These are phyloP conservation scores for Senecio squalidus DNA, from an alignment of 140 eudicot species.

Conservation along the genomic window DNA sequence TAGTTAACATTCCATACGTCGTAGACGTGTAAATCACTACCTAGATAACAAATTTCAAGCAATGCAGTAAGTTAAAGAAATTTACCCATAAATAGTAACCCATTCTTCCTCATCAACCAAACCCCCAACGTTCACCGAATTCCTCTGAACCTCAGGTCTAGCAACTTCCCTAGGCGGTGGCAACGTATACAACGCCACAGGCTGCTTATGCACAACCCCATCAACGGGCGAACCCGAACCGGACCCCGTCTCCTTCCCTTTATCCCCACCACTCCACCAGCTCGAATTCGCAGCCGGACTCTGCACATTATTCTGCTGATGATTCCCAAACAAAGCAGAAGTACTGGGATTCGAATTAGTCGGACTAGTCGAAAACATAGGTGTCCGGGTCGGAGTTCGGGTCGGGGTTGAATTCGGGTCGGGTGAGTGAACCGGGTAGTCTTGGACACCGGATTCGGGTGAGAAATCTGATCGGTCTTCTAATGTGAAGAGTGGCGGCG, in stretches of 20 bases:
- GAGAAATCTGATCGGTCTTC: constrained; percentile 89
- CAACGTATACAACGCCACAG: constrained; percentile 63
- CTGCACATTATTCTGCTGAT: constrained; percentile 44
- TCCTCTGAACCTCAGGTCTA: constrained; percentile 79
- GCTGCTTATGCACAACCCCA: constrained; percentile 70
- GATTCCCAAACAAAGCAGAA: constrained; percentile 37
- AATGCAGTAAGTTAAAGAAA: no score
- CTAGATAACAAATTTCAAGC: neutral
- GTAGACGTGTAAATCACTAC: no score
- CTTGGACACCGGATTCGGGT: constrained; percentile 70
- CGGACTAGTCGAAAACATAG: constrained; percentile 27
- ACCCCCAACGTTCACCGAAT: constrained; percentile 51
- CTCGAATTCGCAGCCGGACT: constrained; percentile 43
- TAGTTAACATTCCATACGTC: no score
- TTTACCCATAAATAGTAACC: constrained; percentile 97
- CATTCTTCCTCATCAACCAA: constrained; percentile 89
- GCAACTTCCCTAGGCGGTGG: constrained; percentile 96
- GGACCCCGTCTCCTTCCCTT: constrained; percentile 26
- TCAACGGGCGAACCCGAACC: constrained; percentile 73
- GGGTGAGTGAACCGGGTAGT: constrained; percentile 54
- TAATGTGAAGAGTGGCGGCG: constrained; percentile 82
- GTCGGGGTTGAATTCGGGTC: constrained; percentile 61
- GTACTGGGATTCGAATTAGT: constrained; percentile 21
- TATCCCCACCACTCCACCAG: constrained; percentile 84
- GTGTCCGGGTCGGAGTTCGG: constrained; percentile 54